Base-by-base conservation (phyloP, 305 asterid species). In the Ilex paraguariensis region DNA sequence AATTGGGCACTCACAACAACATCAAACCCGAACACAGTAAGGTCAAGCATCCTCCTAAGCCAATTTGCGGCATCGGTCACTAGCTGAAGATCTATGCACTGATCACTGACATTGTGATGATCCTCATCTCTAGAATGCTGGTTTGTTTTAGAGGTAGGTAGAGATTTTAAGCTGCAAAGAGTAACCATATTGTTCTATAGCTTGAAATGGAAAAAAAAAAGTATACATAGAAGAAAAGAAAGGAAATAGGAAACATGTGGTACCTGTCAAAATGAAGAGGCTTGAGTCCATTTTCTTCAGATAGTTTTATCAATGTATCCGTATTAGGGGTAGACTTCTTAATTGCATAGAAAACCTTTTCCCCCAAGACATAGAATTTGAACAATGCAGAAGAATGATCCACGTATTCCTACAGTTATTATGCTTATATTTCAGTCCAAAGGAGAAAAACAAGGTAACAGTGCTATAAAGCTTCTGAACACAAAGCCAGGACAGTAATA, bases 241-340 rank as follows among this genome's bases (percentile, higher is more conserved):
- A 57, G 61, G 66, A 42, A 67, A 62, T 0, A 52, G 60, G 63
- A 60, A 62, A 58, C 13, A 13, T 56, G 59, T 51, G 73, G 57
- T 80, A 74, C 99, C 99, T 84, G 82, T 93, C 96, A 78, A 93
- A 93, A 73, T 77, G 88, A 66, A 93, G 73, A 51, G 97, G 96
- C 66, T 80, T 75, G 66, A 70, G 64, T 62, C 83, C 82, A 64
- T 80, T 79, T 68, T 75, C 87, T n/a, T 75, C 82, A 51, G 80
- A 79, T 72, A 83, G 72, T 63, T 77, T 77, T 75, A 61, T 79
- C 70, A 93, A 80, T 57, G 81, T 73, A 71, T 83, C 88, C 50
- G 92, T 88, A 84, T 87, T 90, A 7, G 96, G 99, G 21, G 77
- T 90, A 50, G 99, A 93, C 74, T 86, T 90, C 80, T 88, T 93